A percentile compares a stretch with the other conserved stretches of the same genome.
Evolutionary conservation across 441 rosid genomes (phyloP).

Genomic region (Cnidoscolus chayamansa): DNA sequence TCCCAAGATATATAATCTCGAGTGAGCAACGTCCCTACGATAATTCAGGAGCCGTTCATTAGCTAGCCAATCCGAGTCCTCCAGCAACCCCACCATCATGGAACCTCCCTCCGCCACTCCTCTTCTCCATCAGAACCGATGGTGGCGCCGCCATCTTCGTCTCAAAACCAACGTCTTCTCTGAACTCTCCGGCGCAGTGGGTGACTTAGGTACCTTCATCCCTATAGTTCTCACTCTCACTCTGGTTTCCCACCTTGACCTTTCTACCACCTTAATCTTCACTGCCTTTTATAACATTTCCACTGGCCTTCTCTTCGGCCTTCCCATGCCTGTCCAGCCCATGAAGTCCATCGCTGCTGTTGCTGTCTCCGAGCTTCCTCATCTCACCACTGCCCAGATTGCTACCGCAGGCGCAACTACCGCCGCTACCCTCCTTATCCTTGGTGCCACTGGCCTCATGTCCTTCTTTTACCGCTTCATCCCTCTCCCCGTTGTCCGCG

Average conservation of each 20-base stretch:
- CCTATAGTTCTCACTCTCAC: constrained; percentile 79
- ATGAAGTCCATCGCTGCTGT: constrained; percentile 74
- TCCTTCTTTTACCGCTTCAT: constrained; percentile 45
- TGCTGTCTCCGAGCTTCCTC: constrained; percentile 39
- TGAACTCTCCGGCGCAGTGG: constrained; percentile 86
- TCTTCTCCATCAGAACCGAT: constrained; percentile 30
- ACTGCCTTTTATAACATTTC: constrained; percentile 58
- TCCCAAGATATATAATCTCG: no score
- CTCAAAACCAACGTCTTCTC: constrained; percentile 45
- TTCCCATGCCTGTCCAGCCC: constrained; percentile 82
- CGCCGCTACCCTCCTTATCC: constrained; percentile 43
- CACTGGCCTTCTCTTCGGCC: constrained; percentile 57
- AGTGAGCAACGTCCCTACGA: neutral
- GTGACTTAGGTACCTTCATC: constrained; percentile 88
- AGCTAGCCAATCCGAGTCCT: neutral
- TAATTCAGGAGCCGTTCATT: neutral
- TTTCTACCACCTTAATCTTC: constrained; percentile 51
- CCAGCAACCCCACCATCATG: neutral
- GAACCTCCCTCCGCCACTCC: constrained; percentile 23
- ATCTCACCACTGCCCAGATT: constrained; percentile 24
- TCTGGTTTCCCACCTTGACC: constrained; percentile 50
- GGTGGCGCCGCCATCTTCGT: constrained; percentile 50
- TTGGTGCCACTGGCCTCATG: constrained; percentile 73
- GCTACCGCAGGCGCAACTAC: constrained; percentile 61
- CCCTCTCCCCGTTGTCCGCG: constrained; percentile 66